phyloP scores from a whole-genome alignment of 306 rosid species.

The Abrus pulchellus region DNA sequence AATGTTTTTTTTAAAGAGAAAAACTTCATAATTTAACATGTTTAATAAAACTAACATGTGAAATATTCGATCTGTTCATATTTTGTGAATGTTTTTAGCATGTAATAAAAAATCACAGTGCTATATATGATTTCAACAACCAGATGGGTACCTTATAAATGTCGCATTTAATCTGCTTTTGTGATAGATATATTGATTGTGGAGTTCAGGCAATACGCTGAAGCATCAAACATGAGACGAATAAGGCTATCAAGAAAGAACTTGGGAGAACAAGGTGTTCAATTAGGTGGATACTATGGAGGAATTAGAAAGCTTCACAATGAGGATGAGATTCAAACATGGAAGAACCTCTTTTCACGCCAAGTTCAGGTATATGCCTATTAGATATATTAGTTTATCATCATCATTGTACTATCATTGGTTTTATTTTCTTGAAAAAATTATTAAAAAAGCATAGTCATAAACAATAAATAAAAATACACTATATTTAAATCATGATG shows the following conservation, averaged over 20 bases:
- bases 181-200: constrained; percentile 13
- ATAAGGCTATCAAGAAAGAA: constrained; percentile 51
- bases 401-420: no score
- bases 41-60: no score
- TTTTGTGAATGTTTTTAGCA: not conserved
- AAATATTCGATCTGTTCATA: not conserved
- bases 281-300: constrained; percentile 65
- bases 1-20: no score
- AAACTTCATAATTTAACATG: no score
- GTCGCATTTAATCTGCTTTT: not conserved
- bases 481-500: no score
- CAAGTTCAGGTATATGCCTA: constrained; percentile 40
- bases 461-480: no score
- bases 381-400: no score
- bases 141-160: not conserved
- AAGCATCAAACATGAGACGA: constrained; percentile 63
- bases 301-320: constrained; percentile 71
- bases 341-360: constrained; percentile 60
- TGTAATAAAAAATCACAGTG: not conserved
- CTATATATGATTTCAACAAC: not conserved
- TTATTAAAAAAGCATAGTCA: no score
- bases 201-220: constrained; percentile 63
- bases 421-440: no score
- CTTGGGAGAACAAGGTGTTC: constrained; percentile 60
- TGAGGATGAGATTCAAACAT: constrained; percentile 61